Evolutionary conservation across 176 grass and related monocot species (phyloP).

Genomic region (Elymus sibiricus): DNA sequence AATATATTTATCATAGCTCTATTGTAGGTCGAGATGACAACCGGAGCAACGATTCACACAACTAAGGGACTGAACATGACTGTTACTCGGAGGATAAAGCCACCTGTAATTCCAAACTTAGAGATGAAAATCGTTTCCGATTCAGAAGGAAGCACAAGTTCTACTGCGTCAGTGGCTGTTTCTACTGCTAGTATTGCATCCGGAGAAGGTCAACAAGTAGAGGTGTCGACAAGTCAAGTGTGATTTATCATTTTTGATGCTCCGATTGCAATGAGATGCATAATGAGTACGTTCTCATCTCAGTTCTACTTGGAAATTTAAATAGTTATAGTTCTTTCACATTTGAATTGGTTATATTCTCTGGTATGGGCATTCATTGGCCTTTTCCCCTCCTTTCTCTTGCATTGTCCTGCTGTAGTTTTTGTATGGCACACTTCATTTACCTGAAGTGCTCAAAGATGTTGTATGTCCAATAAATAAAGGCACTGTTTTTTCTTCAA

Average conservation of each 20-base stretch:
- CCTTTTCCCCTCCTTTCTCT: background rate
- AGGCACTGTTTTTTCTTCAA: background rate
- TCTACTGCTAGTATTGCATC: conserved; percentile 33
- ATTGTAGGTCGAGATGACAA: conserved; percentile 91
- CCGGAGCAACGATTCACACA: conserved; percentile 93
- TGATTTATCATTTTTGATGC: conserved; percentile 35
- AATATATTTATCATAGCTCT: background rate
- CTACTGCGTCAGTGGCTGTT: conserved; percentile 26
- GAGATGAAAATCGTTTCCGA: conserved; percentile 61
- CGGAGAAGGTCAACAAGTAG: conserved; percentile 56
- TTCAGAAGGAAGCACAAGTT: conserved; percentile 27
- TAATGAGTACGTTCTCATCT: conserved; percentile 27
- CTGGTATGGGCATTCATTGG: background rate
- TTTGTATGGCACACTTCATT: background rate
- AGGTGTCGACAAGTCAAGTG: conserved; percentile 41
- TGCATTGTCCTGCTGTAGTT: conserved; percentile 13
- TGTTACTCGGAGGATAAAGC: conserved; percentile 65
- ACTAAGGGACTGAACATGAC: conserved; percentile 89
- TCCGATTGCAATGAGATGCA: conserved; percentile 13
- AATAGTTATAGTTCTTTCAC: background rate
- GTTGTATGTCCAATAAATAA: background rate
- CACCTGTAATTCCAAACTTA: conserved; percentile 81
- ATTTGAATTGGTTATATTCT: background rate
- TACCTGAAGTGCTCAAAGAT: background rate
- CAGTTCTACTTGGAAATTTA: conserved; percentile 9